Conservation (phyloP, 106 monocot genomes). For the Cymbidium sinense region DNA sequence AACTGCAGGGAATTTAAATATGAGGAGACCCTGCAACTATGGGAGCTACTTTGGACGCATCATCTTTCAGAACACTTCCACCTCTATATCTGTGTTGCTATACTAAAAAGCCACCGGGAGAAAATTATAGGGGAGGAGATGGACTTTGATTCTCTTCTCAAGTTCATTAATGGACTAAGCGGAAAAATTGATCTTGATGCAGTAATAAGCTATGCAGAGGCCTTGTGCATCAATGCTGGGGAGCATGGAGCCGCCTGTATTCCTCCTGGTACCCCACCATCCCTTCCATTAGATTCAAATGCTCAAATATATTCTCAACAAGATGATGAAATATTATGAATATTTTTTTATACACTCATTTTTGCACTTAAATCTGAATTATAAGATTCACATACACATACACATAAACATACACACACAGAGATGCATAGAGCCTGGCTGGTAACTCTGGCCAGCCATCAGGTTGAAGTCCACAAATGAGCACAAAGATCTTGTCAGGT, state of each 20-base stretch:
- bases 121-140: slow-evolving; percentile 72
- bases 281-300: slow-evolving; percentile 51
- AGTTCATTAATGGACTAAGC: slow-evolving; percentile 93
- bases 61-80: slow-evolving; percentile 86
- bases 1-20: slow-evolving; percentile 71
- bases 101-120: slow-evolving; percentile 56
- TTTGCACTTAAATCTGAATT: background rate
- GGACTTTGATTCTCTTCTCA: slow-evolving; percentile 85
- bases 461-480: too few relatives aligned
- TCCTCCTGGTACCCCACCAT: slow-evolving; percentile 92
- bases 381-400: too few relatives aligned
- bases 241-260: slow-evolving; percentile 83
- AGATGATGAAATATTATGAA: slow-evolving; percentile 28
- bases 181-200: slow-evolving; percentile 55
- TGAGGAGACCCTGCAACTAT: slow-evolving; percentile 53
- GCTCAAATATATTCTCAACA: slow-evolving; percentile 32
- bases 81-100: slow-evolving; percentile 80
- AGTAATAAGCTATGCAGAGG: slow-evolving; percentile 61
- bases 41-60: slow-evolving; percentile 91
- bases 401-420: too few relatives aligned
- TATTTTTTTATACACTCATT: background rate
- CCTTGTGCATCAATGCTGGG: slow-evolving; percentile 57
- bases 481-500: too few relatives aligned
- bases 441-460: too few relatives aligned
- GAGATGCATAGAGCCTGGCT: too few relatives aligned